Base-by-base conservation (phyloP, 768 basidiomycete genomes). In the Dioszegia aurantiaca region DNA sequence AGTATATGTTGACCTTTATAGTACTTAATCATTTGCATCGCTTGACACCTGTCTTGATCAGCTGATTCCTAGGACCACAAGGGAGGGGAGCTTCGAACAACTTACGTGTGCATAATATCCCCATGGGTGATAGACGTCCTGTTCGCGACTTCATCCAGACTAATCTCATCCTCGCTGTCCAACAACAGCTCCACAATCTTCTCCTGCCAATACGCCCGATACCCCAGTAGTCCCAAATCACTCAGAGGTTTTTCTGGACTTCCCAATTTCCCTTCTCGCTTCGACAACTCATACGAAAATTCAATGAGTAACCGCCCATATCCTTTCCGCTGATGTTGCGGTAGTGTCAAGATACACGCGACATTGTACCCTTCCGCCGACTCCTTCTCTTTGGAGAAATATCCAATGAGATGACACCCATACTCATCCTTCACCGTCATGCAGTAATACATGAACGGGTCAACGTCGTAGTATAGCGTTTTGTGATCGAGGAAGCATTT, bases 401-500 rank as follows among this genome's bases (percentile, higher is more conserved):
- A 99, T 24, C 94, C 94, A 64, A 99, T 88, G 65, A 95, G 79
- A 75, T 99, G 95, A 76, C 89, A 91, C 30, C 95, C 95, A 21
- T 82, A 79, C 12, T 88, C 86, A 78, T 99, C 95, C 60, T 91
- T 85, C 71, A 86, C 84, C 67, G 89, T 91, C 93, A 99, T 93
- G 77, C 93, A 88, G 82, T 99, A 99, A 82, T 92, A 99, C 83
- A 99, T 84, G 81, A 99, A 99, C 2, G 95, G 95, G 59, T 97
- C 98, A 68, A 98, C 94, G 80, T 99, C 95, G 80, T 97, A 99
- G 80, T 99, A 98, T 63, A 99, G 81, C 16, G 94, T 98, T 81
- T 99, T 99, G 80, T 99, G 95, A 77, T 99, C 95, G 61, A 99
- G 85, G 79, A 99, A 99, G 75, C 91, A 93, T 79, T 99, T 99